Conservation (phyloP, 1,139 yeast species). For the Hansenula sp. region DNA sequence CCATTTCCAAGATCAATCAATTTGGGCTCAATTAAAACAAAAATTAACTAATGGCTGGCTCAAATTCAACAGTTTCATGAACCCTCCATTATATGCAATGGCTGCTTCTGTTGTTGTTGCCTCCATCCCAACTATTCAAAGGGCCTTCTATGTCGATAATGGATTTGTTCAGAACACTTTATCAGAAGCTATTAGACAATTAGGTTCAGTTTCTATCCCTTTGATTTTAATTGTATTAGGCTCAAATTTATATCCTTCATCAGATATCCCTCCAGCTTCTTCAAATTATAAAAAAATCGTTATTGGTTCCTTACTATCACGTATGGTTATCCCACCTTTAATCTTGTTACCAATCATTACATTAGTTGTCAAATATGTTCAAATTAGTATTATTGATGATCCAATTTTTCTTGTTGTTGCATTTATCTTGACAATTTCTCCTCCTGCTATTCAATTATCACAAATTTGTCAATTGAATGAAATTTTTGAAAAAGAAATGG, state of each 20-base stretch:
- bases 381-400: constrained; percentile 66
- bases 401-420: constrained; percentile 75
- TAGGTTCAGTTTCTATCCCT: constrained; percentile 90
- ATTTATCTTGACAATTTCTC: constrained; percentile 66
- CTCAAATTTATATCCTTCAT: constrained; percentile 66
- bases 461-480: constrained; percentile 69
- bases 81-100: constrained; percentile 96
- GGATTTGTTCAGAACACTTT: constrained; percentile 77
- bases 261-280: constrained; percentile 63
- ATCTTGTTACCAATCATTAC: constrained; percentile 63
- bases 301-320: constrained; percentile 60
- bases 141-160: constrained; percentile 55
- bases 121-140: constrained; percentile 65
- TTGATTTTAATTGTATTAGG: constrained; percentile 71
- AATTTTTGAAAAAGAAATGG: constrained; percentile 64
- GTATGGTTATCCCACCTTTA: constrained; percentile 72
- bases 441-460: constrained; percentile 77
- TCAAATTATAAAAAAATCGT: constrained; percentile 58
- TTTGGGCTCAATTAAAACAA: not conserved
- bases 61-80: constrained; percentile 51
- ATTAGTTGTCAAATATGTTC: constrained; percentile 54
- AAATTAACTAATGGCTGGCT: constrained; percentile 1
- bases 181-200: constrained; percentile 69
- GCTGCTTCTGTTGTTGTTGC: constrained; percentile 79
- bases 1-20: not conserved